Evolutionary conservation across 2,329 filamentous ascomycete genomes (phyloP).

Genomic region (Sporothrix phasma): DNA sequence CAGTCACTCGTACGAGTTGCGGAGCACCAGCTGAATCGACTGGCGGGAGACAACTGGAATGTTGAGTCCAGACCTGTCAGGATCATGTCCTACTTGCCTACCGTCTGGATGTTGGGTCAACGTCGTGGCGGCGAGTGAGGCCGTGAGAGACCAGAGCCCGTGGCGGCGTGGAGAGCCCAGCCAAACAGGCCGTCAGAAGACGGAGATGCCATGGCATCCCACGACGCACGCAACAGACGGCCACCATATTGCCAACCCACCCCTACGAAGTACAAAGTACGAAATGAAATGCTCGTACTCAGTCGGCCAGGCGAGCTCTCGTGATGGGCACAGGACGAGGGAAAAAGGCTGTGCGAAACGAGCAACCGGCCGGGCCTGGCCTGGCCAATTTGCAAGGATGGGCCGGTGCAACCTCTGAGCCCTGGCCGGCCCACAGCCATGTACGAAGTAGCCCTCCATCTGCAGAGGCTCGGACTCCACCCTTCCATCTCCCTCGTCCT

Average conservation of each 20-base stretch:
- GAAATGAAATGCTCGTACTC: neutral
- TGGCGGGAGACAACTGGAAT: neutral
- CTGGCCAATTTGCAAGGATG: neutral
- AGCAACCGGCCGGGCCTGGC: neutral
- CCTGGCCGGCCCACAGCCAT: neutral
- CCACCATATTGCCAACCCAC: no score
- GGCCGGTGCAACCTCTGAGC: constrained; percentile 4
- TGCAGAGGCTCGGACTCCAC: neutral
- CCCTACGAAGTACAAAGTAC: neutral
- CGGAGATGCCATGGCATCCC: neutral
- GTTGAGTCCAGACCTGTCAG: neutral
- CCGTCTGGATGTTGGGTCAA: neutral
- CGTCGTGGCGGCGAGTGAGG: neutral
- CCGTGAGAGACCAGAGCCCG: neutral
- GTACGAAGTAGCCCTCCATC: neutral
- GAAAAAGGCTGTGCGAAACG: neutral
- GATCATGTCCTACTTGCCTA: neutral
- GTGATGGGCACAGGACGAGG: neutral
- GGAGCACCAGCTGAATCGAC: neutral
- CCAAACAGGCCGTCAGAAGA: neutral
- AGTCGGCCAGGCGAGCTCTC: neutral
- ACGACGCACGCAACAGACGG: neutral
- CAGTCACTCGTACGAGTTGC: neutral
- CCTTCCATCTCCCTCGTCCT: neutral
- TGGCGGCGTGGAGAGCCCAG: no score